Evolutionary conservation across 2,329 filamentous ascomycete species (phyloP).

Genomic region (Trichothecium roseum): DNA sequence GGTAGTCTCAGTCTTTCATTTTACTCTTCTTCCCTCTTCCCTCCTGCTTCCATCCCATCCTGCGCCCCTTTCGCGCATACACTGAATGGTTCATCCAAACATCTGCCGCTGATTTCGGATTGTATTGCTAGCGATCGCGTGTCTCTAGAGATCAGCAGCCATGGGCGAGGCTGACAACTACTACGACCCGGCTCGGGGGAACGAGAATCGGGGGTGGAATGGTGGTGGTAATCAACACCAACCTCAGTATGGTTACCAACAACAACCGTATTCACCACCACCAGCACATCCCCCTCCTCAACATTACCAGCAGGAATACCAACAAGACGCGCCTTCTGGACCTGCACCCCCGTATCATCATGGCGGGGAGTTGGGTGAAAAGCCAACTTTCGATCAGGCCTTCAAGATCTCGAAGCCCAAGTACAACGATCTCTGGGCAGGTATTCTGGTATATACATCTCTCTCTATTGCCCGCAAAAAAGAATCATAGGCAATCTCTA

Average conservation of each 20-base stretch:
- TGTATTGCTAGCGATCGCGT: too few relatives aligned
- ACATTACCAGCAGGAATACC: constrained; percentile 12
- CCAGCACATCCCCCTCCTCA: constrained; percentile 13
- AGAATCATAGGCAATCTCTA: not conserved
- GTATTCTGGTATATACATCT: constrained; percentile 53
- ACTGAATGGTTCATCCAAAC: too few relatives aligned
- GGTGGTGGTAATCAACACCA: constrained; percentile 4
- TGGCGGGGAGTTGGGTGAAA: constrained; percentile 27
- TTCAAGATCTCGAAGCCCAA: constrained; percentile 80
- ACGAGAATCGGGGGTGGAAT: constrained; percentile 1
- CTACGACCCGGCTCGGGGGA: constrained; percentile 10
- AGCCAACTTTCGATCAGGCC: constrained; percentile 61
- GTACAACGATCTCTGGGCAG: constrained; percentile 86
- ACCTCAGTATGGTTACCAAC: constrained; percentile 10
- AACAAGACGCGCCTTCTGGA: constrained; percentile 12
- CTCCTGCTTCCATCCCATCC: too few relatives aligned
- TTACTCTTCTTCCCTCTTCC: too few relatives aligned
- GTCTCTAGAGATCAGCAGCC: constrained; percentile 5
- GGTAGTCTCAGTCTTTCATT: too few relatives aligned
- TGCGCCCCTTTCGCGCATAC: not conserved
- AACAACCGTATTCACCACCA: constrained; percentile 15
- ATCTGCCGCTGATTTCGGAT: too few relatives aligned
- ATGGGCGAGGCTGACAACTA: constrained; percentile 26
- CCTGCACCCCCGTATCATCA: constrained; percentile 13
- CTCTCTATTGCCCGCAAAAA: not conserved